A percentile compares a stretch with the other conserved stretches of the same genome.
Evolutionary conservation across 1,284 basidiomycete species (phyloP).

Genomic region (Microbotryum intermedium): DNA sequence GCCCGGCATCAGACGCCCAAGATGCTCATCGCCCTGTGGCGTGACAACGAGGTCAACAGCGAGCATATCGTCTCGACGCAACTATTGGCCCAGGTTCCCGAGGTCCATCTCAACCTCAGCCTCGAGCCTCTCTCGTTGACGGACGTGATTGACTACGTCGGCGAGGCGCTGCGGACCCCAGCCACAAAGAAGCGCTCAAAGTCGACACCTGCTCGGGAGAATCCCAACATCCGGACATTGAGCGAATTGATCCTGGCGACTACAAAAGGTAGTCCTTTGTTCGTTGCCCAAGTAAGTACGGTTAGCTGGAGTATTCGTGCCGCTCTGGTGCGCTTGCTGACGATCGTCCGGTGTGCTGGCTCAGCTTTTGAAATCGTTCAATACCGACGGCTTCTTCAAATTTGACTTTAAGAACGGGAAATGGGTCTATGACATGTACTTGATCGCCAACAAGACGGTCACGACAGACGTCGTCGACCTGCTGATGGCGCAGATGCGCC

Average conservation of each 20-base stretch:
- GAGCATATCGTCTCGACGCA: conserved; percentile 21
- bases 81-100: conserved; percentile 2
- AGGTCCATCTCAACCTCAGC: conserved; percentile 3
- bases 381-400: conserved; percentile 20
- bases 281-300: conserved; percentile 14
- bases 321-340: conserved; percentile 9
- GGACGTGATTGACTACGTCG: conserved; percentile 12
- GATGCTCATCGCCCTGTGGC: conserved; percentile 17
- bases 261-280: conserved; percentile 9
- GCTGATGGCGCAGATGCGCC: conserved; percentile 18
- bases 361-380: conserved; percentile 25
- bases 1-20: conserved; percentile 3
- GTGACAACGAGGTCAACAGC: conserved; percentile 25
- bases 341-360: neutral
- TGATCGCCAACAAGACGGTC: conserved; percentile 15
- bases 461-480: conserved; percentile 28
- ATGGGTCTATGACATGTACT: conserved; percentile 24
- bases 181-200: too few relatives aligned
- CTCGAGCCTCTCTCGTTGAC: conserved; percentile 16
- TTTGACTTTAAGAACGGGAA: conserved; percentile 12
- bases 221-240: neutral
- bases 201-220: neutral
- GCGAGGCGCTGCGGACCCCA: conserved; percentile 7
- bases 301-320: neutral
- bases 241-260: conserved; percentile 6